Evolutionary conservation across 345 rosid species (phyloP), one percentile per base, ranked within the genome.

Genomic region (Odontarrhena argentea): DNA sequence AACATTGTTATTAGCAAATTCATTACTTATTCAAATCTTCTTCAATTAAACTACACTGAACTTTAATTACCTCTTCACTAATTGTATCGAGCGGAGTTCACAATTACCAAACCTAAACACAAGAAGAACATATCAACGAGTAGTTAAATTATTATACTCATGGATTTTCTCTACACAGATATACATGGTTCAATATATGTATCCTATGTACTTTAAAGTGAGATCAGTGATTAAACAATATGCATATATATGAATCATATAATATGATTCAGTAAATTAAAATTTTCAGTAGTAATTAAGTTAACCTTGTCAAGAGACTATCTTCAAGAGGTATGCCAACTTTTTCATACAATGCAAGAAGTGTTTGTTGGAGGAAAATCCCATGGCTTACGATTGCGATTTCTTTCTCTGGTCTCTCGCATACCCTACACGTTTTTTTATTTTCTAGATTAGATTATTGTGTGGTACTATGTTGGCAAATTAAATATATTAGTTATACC

Each of bases 331-430:
- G 67, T 43, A 15, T 59, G 57, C 57, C 68, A 58, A 36, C 6
- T 65, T 82, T 83, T 57, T 82, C 75, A 55, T 78, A 71, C 11
- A 87, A 80, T 9, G 78, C 70, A n/a, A 30, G 7, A 1, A 87
- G 77, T 4, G 86, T 76, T 12, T 85, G 55, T 41, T 80, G 84
- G 73, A 93, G 79, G 76, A 90, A 84, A 9, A 82, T 82, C 8
- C 92, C 80, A 37, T 90, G 97, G 73, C 86, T 80, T 5, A 93
- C 94, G 12, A 93, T 38, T 46, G 87, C 98, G 50, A 93, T 84
- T 71, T 93, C 92, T 69, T 79, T 84, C 83, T 93, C 98, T 48
- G 79, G 81, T 14, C 96, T 74, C 41, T 88, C 80, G 84, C 88
- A 82, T 75, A 87, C 32, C 97, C 96, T 87, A 65, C 18, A 57